These are phyloP conservation scores for Melampsora larici-populina DNA, from an alignment of 1,284 basidiomycete genomes.

Conservation along the genomic window DNA sequence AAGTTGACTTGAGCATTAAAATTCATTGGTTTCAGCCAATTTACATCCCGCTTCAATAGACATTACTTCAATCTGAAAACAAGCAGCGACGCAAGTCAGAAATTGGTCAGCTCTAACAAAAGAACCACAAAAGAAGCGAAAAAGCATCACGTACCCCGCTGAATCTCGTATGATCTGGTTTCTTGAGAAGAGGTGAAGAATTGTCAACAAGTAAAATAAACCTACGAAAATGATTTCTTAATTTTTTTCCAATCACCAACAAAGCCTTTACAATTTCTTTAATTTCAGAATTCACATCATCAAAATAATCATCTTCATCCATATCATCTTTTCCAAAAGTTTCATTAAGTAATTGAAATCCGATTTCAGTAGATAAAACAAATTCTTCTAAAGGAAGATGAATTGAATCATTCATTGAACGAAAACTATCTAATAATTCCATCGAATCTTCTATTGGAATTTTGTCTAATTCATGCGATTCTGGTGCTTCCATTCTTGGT, in stretches of 20 bases:
- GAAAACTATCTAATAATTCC: neutral
- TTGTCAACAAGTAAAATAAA: neutral
- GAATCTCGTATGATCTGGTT: neutral
- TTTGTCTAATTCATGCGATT: neutral
- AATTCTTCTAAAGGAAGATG: neutral
- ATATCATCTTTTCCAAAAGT: neutral
- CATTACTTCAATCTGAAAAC: neutral
- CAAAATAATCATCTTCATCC: neutral
- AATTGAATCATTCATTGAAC: neutral
- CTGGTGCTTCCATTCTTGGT: neutral
- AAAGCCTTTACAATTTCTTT: neutral
- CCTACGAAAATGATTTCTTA: neutral
- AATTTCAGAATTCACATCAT: neutral
- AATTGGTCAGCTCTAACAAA: neutral
- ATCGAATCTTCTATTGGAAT: neutral
- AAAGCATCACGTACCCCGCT: neutral
- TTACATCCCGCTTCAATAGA: neutral
- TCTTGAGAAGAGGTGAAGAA: neutral
- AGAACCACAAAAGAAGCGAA: neutral
- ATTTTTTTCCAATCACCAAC: neutral
- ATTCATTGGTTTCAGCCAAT: neutral
- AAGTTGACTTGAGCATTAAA: no score
- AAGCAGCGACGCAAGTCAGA: neutral
- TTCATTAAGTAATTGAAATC: neutral
- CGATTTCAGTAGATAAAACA: neutral